Base-by-base conservation (phyloP, 352 stramenopile species). In the Thraustochytrium aureum region DNA sequence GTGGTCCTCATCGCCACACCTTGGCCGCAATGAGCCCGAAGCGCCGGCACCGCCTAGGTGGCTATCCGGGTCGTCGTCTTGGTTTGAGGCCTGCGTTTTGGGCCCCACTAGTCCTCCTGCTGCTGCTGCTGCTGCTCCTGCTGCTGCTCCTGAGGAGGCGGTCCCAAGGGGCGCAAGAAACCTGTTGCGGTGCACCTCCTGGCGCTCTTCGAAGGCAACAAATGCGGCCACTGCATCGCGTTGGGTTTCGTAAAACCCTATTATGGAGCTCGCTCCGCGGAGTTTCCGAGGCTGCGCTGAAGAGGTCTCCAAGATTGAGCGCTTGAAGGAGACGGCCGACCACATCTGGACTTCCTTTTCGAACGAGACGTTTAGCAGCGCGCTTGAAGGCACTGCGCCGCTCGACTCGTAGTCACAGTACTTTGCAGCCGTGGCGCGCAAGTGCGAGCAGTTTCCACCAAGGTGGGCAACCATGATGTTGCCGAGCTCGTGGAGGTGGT, bases 201-300 rank as follows among this genome's bases (percentile, higher is more conserved):
- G 10, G 26, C 35, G 14, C 10, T 10, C 26, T n/a, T 64, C 56
- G 56, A 64, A 64, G 10, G 26, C 56, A 26, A 64, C 26, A 26
- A 64, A 64, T 10, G 26, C 26, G 10, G 10, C 26, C 26, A 64
- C 56, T 6, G 66, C 66, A 32, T 62, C 66, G 33, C 47, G 20
- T 43, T 75, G 37, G 10, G 66, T 75, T 32, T 75, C 66, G 30
- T 66, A 75, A 35, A 75, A 75, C 41, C 66, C 66, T 61, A 75
- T 47, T 1, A 75, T 75, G 37, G 37, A 37, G 6, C 37, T 61
- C 6, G 37, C 69, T 14, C 50, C 22, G 6, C 69, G 47, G 22
- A 79, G 39, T n/a, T 72, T 52, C 33, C 67, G 50, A 32, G 69
- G 69, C 0, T 41, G 52, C 14, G 69, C 69, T 47, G 65, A 67